Evolutionary conservation across 257 asterid genomes (phyloP), one percentile per base, ranked within the genome.

Genomic region (Solanum ossicruentum): DNA sequence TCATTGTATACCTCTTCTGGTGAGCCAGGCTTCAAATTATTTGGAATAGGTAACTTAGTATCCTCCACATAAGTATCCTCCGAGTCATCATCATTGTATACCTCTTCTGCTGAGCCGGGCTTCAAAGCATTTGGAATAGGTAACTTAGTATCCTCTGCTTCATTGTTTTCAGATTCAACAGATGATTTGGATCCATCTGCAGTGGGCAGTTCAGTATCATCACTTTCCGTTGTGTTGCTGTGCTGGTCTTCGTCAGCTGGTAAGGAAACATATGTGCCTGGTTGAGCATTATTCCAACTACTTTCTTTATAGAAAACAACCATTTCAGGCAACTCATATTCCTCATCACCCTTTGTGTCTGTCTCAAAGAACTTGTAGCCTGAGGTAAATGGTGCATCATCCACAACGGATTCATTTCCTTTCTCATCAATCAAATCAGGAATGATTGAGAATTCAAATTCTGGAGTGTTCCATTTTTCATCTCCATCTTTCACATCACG

Each of bases 241-340:
- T 51, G 84, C 51, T 56, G 21, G 23, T 45, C 85, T 82, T 87
- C 91, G 72, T 66, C 57, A 45, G 77, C 66, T 82, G 89, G 89
- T 71, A 85, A 86, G 63, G 88, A 80, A 79, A 86, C 55, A 65
- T 56, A 58, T 45, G 16, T 51, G 26, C 84, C 88, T 52, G 84
- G 18, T 72, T 87, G 86, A 82, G 84, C 91, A 75, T 86, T 88
- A 55, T 73, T 81, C 88, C 85, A 39, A 81, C 96, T 93, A 43
- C 87, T 89, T 70, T 90, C 95, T 71, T 86, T 92, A 88, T 91
- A 89, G 91, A 94, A 90, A 85, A 89, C 91, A 51, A 84, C 87
- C 73, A 90, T 83, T 88, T 93, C 93, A 9, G 97, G 93, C 88
- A 88, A 72, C 70, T 91, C 93, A 88, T 89, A 89, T 67, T 88